Base-by-base conservation (phyloP, 23 red algal species). In the Gracilaria gracilis region DNA sequence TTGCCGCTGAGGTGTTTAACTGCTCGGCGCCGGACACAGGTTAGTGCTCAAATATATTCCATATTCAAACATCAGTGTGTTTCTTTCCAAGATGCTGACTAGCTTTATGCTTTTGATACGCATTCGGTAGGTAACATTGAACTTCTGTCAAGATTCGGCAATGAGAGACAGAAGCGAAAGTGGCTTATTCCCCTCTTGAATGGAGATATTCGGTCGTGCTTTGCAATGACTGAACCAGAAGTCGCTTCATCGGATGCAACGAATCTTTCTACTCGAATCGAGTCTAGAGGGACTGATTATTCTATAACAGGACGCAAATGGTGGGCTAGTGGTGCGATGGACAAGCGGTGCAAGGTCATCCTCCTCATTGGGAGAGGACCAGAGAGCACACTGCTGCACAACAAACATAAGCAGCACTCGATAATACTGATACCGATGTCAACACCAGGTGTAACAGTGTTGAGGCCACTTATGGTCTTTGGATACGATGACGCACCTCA, bases 401-500 rank as follows among this genome's bases (percentile, higher is more conserved):
- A 34, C 9, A 57, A 59, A n/a, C 92, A 98, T 48, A 58, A 67
- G 31, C 79, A 81, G 59, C 96, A 98, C 64, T 87, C 88, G 35
- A 85, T 98, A 4, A 21, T 98, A 7, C 69, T 98, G 6, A 91
- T 98, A 58, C 96, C 96, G 7, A 94, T 98, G 87, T 64, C 86
- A 21, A 74, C 91, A 33, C 81, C 80, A 0, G 96, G 96, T 11
- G 92, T 98, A 13, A 88, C 34, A 67, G 34, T 98, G 17, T 44
- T 88, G 42, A 71, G 96, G 31, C 85, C 85, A 9, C 71, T 95
- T n/a, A 94, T 55, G 37, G 93, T 98, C 13, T 98, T 88, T 48
- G 96, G 92, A 51, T 98, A 70, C 44, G 92, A 95, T 91, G 96
- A 98, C 51, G 96, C 96, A 3, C 86, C 91, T 34, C 96, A 98